Evolutionary conservation across 768 basidiomycete genomes (phyloP).

Genomic region (Pisolithus marmoratus): DNA sequence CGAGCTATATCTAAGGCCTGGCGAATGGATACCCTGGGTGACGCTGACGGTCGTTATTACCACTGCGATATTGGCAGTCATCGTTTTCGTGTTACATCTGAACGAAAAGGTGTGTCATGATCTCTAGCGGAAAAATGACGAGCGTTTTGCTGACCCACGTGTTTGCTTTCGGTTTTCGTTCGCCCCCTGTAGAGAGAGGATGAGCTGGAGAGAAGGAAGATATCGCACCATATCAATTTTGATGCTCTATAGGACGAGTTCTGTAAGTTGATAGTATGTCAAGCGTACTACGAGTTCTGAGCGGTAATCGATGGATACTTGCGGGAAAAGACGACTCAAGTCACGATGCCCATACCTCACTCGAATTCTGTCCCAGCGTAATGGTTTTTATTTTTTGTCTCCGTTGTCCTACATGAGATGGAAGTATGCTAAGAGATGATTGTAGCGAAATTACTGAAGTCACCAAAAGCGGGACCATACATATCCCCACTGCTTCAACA

Average conservation of each 20-base stretch:
- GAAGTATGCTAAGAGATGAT: too few species aligned
- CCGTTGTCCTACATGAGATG: too few species aligned
- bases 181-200: slow-evolving; percentile 77
- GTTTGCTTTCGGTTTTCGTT: slow-evolving; percentile 1
- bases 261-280: too few species aligned
- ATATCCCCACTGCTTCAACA: too few species aligned
- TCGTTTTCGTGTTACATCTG: slow-evolving; percentile 82
- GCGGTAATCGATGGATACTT: too few species aligned
- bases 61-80: slow-evolving; percentile 66
- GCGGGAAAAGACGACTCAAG: neutral
- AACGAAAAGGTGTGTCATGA: slow-evolving; percentile 76
- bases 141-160: neutral
- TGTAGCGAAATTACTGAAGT: too few species aligned
- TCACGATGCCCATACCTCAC: neutral
- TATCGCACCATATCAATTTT: slow-evolving; percentile 96
- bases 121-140: neutral
- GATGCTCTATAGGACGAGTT: slow-evolving; percentile 63
- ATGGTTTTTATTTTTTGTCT: too few species aligned
- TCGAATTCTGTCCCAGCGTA: too few species aligned
- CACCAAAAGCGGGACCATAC: too few species aligned
- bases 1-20: slow-evolving; percentile 87
- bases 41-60: slow-evolving; percentile 79
- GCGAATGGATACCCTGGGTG: slow-evolving; percentile 98
- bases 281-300: too few species aligned
- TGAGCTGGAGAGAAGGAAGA: slow-evolving; percentile 80